Evolutionary conservation across 176 grass and related monocot species (phyloP).

Genomic region (Juncus inflexus): DNA sequence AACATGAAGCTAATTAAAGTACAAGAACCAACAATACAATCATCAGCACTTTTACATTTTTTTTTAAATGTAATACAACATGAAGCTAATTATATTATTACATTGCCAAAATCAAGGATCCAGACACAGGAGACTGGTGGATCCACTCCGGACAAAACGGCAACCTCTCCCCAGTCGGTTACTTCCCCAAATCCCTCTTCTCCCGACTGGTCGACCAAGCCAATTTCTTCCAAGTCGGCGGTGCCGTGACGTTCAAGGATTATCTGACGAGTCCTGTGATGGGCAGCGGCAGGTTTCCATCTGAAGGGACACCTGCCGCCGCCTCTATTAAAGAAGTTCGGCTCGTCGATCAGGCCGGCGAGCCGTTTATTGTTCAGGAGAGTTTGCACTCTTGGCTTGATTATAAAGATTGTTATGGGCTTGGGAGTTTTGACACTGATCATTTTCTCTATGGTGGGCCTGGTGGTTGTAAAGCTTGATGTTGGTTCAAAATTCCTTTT

Average conservation of each 20-base stretch:
- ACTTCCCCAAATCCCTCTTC: not conserved
- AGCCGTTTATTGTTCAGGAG: not conserved
- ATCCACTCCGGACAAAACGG: not conserved
- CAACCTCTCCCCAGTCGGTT: not conserved
- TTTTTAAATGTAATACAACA: not conserved
- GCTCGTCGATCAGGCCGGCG: not conserved
- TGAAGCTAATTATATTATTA: not conserved
- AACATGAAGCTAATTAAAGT: not conserved
- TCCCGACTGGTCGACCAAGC: not conserved
- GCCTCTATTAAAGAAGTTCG: not conserved
- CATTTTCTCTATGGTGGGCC: conserved; percentile 5
- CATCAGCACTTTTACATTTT: not conserved
- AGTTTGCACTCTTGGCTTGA: not conserved
- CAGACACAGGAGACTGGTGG: conserved; percentile 6
- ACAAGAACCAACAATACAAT: not conserved
- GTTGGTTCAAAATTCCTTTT: too few species aligned
- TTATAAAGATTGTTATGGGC: not conserved
- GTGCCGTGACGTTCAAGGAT: not conserved
- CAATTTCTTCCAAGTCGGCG: not conserved
- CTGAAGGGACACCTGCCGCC: not conserved
- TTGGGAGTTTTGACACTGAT: not conserved
- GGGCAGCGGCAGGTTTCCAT: not conserved
- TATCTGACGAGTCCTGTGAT: not conserved
- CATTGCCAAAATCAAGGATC: not conserved
- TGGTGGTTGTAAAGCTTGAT: not conserved